phyloP scores from a whole-genome alignment of 805 yeast species.

The Ogataea nonfermentans region DNA sequence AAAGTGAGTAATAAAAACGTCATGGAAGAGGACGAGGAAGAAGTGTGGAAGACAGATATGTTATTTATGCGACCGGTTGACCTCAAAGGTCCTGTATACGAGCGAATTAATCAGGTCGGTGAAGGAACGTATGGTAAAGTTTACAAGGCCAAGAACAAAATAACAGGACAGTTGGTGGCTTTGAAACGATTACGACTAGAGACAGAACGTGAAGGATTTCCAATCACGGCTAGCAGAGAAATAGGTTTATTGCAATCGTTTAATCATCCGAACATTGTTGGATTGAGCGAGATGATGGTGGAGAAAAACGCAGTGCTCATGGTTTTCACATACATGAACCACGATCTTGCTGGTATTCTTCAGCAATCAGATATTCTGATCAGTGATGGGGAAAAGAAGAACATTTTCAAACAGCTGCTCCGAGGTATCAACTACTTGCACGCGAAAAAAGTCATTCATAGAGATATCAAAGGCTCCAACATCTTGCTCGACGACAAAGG shows the following conservation, averaged over 20 bases:
- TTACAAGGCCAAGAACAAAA: constrained; percentile 73
- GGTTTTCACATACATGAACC: constrained; percentile 92
- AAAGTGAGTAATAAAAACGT: constrained; percentile 20
- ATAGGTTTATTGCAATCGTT: constrained; percentile 80
- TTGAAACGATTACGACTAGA: constrained; percentile 82
- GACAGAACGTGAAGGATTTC: constrained; percentile 90
- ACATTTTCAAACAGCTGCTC: constrained; percentile 60
- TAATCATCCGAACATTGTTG: constrained; percentile 78
- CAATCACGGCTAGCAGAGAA: constrained; percentile 93
- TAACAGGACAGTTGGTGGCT: constrained; percentile 76
- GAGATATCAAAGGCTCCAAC: constrained; percentile 83
- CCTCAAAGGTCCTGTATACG: constrained; percentile 47
- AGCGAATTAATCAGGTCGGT: constrained; percentile 87
- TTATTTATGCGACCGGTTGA: constrained; percentile 23
- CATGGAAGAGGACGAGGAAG: constrained; percentile 23
- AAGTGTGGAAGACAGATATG: constrained; percentile 8
- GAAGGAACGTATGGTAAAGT: constrained; percentile 99
- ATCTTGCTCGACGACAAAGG: constrained; percentile 64
- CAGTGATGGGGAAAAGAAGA: constrained; percentile 63
- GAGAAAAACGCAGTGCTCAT: constrained; percentile 72
- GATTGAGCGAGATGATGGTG: constrained; percentile 86
- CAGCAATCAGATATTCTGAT: constrained; percentile 69
- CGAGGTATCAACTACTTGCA: constrained; percentile 72
- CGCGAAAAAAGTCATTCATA: constrained; percentile 63
- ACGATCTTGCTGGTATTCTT: constrained; percentile 85